phyloP scores from a whole-genome alignment of 495 filamentous ascomycete genomes.

The Endocarpon pusillum region DNA sequence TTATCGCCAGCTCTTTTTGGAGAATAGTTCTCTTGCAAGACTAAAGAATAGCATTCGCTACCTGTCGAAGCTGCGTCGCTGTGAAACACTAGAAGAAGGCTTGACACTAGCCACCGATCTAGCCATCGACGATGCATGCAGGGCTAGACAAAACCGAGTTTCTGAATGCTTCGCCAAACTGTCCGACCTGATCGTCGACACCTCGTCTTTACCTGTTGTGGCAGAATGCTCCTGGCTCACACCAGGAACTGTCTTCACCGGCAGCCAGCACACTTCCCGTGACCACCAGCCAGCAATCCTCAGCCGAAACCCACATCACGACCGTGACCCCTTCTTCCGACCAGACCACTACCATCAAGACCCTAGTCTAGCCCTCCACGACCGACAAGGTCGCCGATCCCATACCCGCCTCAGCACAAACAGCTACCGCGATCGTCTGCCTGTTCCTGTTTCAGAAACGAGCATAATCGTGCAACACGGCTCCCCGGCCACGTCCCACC shows the following conservation, averaged over 20 bases:
- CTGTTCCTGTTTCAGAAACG: too few species aligned
- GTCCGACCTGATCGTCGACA: conserved; percentile 49
- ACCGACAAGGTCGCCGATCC: too few species aligned
- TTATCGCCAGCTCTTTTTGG: conserved; percentile 33
- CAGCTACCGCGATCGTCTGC: too few species aligned
- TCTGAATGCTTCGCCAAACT: conserved; percentile 23
- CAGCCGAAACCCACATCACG: too few species aligned
- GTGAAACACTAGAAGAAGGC: conserved; percentile 37
- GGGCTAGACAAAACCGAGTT: too few species aligned
- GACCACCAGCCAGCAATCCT: too few species aligned
- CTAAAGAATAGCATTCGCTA: conserved; percentile 50
- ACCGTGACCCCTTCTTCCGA: too few species aligned
- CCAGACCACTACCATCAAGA: too few species aligned
- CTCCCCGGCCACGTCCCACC: too few species aligned
- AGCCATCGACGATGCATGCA: too few species aligned
- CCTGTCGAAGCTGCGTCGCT: conserved; percentile 41
- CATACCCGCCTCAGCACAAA: too few species aligned
- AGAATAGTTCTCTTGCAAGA: conserved; percentile 23
- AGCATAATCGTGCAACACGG: conserved; percentile 5
- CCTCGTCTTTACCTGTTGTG: conserved; percentile 32
- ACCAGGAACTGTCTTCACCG: conserved; percentile 45
- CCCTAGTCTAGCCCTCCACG: too few species aligned
- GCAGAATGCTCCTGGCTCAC: conserved; percentile 47
- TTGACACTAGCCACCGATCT: conserved; percentile 28
- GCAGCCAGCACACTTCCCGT: conserved; percentile 36